Evolutionary conservation across 768 basidiomycete species (phyloP).

Genomic region (Lentinula detonsa): DNA sequence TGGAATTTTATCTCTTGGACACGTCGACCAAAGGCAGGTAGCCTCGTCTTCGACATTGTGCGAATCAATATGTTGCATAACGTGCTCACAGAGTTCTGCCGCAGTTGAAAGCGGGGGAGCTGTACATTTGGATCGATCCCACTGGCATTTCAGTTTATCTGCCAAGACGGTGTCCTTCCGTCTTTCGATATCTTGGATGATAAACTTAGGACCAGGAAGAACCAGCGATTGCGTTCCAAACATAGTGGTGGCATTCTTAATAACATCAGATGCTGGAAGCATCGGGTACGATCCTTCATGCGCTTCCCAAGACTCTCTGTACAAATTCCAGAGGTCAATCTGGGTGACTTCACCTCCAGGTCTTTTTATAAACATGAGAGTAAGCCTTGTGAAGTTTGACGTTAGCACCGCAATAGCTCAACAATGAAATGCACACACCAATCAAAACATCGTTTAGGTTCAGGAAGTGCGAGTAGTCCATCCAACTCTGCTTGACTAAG

Average conservation of each 20-base stretch:
- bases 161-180: conserved; percentile 50
- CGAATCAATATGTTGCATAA: conserved; percentile 49
- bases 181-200: conserved; percentile 82
- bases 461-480: conserved; percentile 45
- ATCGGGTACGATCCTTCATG: conserved; percentile 51
- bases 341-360: conserved; percentile 82
- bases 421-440: conserved; percentile 42
- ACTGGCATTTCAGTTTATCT: conserved; percentile 71
- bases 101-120: conserved; percentile 41
- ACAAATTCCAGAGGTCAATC: conserved; percentile 93
- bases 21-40: conserved; percentile 71
- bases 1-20: conserved; percentile 42
- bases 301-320: conserved; percentile 75
- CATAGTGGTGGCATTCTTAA: conserved; percentile 79
- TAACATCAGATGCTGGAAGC: conserved; percentile 86
- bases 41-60: conserved; percentile 35
- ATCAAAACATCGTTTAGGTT: conserved; percentile 79
- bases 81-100: conserved; percentile 69
- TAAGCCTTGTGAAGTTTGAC: conserved; percentile 62
- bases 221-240: conserved; percentile 88
- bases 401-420: background rate
- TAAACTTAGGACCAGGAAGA: conserved; percentile 66
- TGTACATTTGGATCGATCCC: conserved; percentile 60
- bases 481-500: conserved; percentile 69
- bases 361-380: conserved; percentile 74